These are phyloP conservation scores for Bruguiera parviflora DNA, from an alignment of 345 rosid species.

Conservation along the genomic window DNA sequence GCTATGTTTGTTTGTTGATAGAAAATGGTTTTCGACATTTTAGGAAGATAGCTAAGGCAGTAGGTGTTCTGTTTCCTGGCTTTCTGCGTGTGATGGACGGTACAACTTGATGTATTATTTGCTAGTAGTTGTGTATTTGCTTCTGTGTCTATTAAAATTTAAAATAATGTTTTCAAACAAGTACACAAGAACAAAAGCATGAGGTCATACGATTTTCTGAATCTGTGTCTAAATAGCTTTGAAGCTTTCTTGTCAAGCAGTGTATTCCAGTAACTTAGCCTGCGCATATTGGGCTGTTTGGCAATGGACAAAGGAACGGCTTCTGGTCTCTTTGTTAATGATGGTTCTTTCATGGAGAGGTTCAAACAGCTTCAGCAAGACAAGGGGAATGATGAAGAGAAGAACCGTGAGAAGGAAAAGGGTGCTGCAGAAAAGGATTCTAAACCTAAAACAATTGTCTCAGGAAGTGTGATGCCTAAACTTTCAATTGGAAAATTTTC, in stretches of 20 bases:
- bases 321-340: constrained; percentile 79
- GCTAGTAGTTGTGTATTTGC: too few relatives aligned
- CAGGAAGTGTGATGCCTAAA: constrained; percentile 47
- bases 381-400: constrained; percentile 48
- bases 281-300: constrained; percentile 25
- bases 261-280: constrained; percentile 28
- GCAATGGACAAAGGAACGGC: constrained; percentile 78
- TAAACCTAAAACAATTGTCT: constrained; percentile 55
- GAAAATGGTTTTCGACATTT: too few relatives aligned
- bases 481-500: constrained; percentile 37
- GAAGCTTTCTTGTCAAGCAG: constrained; percentile 54
- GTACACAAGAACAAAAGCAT: too few relatives aligned
- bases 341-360: constrained; percentile 99
- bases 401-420: constrained; percentile 26
- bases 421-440: constrained; percentile 44
- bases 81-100: too few relatives aligned
- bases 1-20: too few relatives aligned
- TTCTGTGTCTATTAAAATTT: too few relatives aligned
- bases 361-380: constrained; percentile 91
- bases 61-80: too few relatives aligned
- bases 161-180: too few relatives aligned
- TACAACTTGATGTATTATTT: too few relatives aligned
- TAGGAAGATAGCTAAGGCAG: too few relatives aligned
- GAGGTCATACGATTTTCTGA: too few relatives aligned
- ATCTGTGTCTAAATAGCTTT: constrained; percentile 30